A percentile compares a stretch with the other conserved stretches of the same genome.
These are phyloP conservation scores for Cucurbita moschata DNA, from an alignment of 306 rosid genomes.

Conservation along the genomic window DNA sequence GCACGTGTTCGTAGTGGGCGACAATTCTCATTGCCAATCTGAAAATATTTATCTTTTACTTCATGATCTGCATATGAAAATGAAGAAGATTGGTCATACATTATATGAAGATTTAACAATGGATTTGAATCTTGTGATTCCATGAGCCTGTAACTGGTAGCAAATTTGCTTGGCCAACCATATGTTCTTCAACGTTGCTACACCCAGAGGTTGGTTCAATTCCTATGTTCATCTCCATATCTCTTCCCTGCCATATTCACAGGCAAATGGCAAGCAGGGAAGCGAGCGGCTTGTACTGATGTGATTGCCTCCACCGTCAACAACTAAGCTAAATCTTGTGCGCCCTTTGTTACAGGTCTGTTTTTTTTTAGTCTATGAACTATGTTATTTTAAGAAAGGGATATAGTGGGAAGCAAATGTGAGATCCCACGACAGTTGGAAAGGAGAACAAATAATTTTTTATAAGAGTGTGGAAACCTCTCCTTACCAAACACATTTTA, in stretches of 20 bases:
- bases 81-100: slow-evolving; percentile 21
- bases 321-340: background rate
- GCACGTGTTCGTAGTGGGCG: slow-evolving; percentile 30
- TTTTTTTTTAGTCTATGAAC: background rate
- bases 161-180: background rate
- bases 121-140: background rate
- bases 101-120: background rate
- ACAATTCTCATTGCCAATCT: slow-evolving; percentile 18
- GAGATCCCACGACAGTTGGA: too few species aligned
- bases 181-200: background rate
- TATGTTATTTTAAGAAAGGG: background rate
- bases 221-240: background rate
- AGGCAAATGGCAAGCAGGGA: background rate
- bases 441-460: too few species aligned
- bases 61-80: slow-evolving; percentile 20
- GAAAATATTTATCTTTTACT: slow-evolving; percentile 17
- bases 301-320: background rate
- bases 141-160: background rate
- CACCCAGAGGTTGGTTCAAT: background rate
- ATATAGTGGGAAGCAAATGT: background rate
- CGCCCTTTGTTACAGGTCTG: background rate
- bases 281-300: background rate
- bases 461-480: too few species aligned
- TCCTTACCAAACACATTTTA: too few species aligned
- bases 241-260: background rate